Conservation (phyloP, 2,329 filamentous ascomycete species). For the Metarhizium brunneum region DNA sequence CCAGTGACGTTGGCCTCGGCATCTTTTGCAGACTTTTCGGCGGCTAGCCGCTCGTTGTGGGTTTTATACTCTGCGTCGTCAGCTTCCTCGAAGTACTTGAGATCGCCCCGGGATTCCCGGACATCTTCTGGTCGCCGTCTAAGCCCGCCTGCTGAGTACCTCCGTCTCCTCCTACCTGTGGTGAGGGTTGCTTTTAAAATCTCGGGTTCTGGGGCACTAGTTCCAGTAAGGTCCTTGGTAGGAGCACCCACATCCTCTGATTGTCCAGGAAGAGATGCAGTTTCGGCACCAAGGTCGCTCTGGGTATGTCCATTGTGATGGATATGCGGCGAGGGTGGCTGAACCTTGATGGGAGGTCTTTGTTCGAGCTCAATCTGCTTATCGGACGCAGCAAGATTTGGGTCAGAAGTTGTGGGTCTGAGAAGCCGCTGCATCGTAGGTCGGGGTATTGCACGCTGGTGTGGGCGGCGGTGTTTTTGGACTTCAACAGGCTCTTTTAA, state of each 20-base stretch:
- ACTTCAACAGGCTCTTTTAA: constrained; percentile 73
- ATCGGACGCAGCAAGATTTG: constrained; percentile 19
- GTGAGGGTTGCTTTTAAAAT: constrained; percentile 34
- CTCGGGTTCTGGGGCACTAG: constrained; percentile 55
- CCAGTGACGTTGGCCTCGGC: neutral
- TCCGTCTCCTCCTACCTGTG: constrained; percentile 47
- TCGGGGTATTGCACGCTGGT: constrained; percentile 55
- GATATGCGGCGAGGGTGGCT: neutral
- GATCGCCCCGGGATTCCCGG: constrained; percentile 57
- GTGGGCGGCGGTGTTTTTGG: constrained; percentile 65
- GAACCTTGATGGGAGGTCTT: neutral
- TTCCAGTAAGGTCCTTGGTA: constrained; percentile 50
- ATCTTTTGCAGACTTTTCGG: neutral
- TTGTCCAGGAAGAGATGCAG: constrained; percentile 16
- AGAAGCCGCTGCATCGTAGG: constrained; percentile 36
- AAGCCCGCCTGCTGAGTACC: constrained; percentile 82
- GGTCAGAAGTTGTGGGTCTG: constrained; percentile 36
- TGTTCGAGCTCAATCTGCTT: neutral
- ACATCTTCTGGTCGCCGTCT: constrained; percentile 66
- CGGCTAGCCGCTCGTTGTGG: constrained; percentile 4
- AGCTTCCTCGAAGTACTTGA: constrained; percentile 88
- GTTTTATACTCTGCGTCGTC: constrained; percentile 69
- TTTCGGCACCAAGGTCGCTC: constrained; percentile 23
- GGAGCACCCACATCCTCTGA: constrained; percentile 26
- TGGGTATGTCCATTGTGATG: constrained; percentile 1